Evolutionary conservation across 371 early-diverging fungal genomes (phyloP), one percentile per base, ranked within the genome.

Genomic region (Quaeritorhiza haematococci): DNA sequence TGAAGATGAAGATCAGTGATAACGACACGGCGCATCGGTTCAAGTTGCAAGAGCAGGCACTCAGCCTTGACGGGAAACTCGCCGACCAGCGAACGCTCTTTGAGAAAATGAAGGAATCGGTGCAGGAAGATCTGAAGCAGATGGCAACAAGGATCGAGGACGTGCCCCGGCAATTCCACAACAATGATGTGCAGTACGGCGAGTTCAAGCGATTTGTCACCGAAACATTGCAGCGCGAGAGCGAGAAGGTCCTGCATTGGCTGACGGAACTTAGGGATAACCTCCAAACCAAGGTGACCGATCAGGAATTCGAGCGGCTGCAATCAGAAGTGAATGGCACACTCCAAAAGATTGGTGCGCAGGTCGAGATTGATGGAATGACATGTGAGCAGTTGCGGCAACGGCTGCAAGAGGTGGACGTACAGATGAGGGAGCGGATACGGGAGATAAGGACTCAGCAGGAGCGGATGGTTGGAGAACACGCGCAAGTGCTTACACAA

Each of bases 351-450:
- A 8, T 47, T 13, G 19, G 19, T 3, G 49, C 64, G 32, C 61
- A 68, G 38, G 53, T 62, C 26, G 68, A 68, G 28, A 47, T 62
- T 4, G 67, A 62, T 50, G 13, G 33, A 3, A 28, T 64, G 55
- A 28, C 61, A 5, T 21, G 44, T 3, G 68, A 68, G 53, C 63
- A 53, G 19, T 17, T 56, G n/a, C 30, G 58, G 42, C 32, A 49
- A 3, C 42, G 50, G 24, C 15, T 68, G 1, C 5, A 24, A 4
- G 68, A 68, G 17, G 46, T 38, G 3, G 68, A 68, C 15, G 19
- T 29, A n/a, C 17, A 1, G 24, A 17, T 49, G 4, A 53, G 53
- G 7, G 64, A 68, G n/a, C 43, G 53, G 32, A 23, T 41, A 33
- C 41, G 58, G n/a, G 68, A 68, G 35, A 42, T 64, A 45, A 32